phyloP scores from a whole-genome alignment of 192 early-diverging fungal genomes.

The Cetraspora pellucida region DNA sequence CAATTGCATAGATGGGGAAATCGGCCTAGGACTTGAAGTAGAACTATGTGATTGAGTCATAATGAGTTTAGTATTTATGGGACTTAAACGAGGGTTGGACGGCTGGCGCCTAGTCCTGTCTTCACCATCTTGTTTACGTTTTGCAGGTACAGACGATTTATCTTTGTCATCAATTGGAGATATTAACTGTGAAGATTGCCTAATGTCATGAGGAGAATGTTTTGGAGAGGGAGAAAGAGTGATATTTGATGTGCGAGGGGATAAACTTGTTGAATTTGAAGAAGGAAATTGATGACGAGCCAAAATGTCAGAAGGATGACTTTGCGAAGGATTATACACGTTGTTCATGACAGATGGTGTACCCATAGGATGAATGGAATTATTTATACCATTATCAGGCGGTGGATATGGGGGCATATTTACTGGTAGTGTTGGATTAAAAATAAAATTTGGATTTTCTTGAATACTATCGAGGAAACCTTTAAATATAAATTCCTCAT shows the following conservation, averaged over 20 bases:
- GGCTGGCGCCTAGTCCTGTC: not conserved
- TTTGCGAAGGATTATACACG: not conserved
- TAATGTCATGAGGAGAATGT: not conserved
- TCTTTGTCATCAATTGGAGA: not conserved
- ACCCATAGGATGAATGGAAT: not conserved
- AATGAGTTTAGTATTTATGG: constrained; percentile 17
- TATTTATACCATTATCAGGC: not conserved
- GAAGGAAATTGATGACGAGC: not conserved
- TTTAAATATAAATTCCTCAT: not conserved
- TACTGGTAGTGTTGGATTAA: constrained; percentile 7
- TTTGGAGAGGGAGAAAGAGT: not conserved
- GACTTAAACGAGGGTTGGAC: constrained; percentile 25
- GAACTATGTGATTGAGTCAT: constrained; percentile 4
- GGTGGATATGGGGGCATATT: constrained; percentile 20
- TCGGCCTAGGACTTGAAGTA: not conserved
- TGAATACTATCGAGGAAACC: constrained; percentile 20
- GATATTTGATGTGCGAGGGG: constrained; percentile 24
- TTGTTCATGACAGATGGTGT: not conserved
- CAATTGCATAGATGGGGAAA: constrained; percentile 33
- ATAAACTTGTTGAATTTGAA: constrained; percentile 26
- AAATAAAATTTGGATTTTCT: constrained; percentile 24
- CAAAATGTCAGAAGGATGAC: not conserved
- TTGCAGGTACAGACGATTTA: constrained; percentile 11
- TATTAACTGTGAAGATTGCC: not conserved
- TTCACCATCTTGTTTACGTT: constrained; percentile 25